Conservation (phyloP, 1,139 yeast genomes). For the Debaryomyces subglobosus region DNA sequence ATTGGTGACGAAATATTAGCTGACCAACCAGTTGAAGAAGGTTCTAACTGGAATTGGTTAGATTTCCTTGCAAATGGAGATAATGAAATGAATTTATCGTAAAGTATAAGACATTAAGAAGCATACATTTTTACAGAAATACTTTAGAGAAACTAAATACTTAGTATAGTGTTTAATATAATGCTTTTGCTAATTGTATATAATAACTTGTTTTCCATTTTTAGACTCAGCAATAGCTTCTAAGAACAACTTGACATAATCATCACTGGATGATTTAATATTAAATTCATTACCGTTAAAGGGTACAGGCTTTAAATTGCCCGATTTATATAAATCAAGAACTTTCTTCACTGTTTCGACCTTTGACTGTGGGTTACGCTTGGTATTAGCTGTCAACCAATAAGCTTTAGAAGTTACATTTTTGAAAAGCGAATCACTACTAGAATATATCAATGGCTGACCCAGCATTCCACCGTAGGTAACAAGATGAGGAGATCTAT, state of each 20-base stretch:
- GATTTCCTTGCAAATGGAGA: slow-evolving; percentile 27
- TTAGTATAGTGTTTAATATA: not conserved
- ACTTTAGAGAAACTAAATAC: not conserved
- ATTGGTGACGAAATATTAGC: slow-evolving; percentile 20
- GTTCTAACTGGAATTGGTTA: slow-evolving; percentile 32
- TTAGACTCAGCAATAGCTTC: slow-evolving; percentile 49
- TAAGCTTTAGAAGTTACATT: slow-evolving; percentile 78
- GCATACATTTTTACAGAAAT: not conserved
- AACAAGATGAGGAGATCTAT: slow-evolving; percentile 19
- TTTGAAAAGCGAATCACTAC: slow-evolving; percentile 56
- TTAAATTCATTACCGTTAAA: slow-evolving; percentile 42
- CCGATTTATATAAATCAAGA: slow-evolving; percentile 60
- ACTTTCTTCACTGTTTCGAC: slow-evolving; percentile 57
- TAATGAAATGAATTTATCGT: not conserved
- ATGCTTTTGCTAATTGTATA: slow-evolving; percentile 18
- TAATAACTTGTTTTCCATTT: slow-evolving; percentile 40
- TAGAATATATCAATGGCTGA: slow-evolving; percentile 52
- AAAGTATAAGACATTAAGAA: not conserved
- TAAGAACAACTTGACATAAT: slow-evolving; percentile 48
- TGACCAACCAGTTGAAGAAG: slow-evolving; percentile 12
- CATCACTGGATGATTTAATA: slow-evolving; percentile 36
- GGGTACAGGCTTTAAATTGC: slow-evolving; percentile 57
- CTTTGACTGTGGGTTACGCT: slow-evolving; percentile 61
- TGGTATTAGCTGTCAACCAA: slow-evolving; percentile 82
- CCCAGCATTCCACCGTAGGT: slow-evolving; percentile 31